Evolutionary conservation across 352 stramenopile genomes (phyloP).

Genomic region (Bremia lactucae): DNA sequence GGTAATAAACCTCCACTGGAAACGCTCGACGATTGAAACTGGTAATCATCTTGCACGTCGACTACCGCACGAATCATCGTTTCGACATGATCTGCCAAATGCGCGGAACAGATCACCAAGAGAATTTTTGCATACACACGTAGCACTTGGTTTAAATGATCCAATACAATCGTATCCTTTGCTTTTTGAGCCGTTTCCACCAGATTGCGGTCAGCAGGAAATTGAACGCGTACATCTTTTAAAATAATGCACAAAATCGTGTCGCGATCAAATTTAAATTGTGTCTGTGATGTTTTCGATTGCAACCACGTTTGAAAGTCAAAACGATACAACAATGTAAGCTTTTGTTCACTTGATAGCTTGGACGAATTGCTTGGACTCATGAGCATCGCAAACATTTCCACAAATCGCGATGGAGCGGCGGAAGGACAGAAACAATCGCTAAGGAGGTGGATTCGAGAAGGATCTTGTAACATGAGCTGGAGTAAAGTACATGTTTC

Average conservation of each 20-base stretch:
- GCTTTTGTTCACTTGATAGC: slow-evolving; percentile 59
- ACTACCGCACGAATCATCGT: slow-evolving; percentile 73
- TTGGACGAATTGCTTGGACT: slow-evolving; percentile 56
- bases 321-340: slow-evolving; percentile 60
- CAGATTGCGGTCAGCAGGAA: slow-evolving; percentile 34
- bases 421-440: slow-evolving; percentile 76
- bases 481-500: slow-evolving; percentile 74
- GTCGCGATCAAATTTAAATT: slow-evolving; percentile 80
- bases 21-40: slow-evolving; percentile 32
- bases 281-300: slow-evolving; percentile 27
- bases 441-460: slow-evolving; percentile 63
- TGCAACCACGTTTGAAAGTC: slow-evolving; percentile 71
- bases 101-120: slow-evolving; percentile 45
- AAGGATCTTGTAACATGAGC: slow-evolving; percentile 79
- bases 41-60: slow-evolving; percentile 73
- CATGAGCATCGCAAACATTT: slow-evolving; percentile 85
- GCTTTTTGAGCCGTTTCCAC: slow-evolving; percentile 3
- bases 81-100: slow-evolving; percentile 73
- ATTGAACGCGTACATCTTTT: slow-evolving; percentile 49
- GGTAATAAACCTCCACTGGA: slow-evolving; percentile 6
- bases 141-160: slow-evolving; percentile 41
- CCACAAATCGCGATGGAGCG: slow-evolving; percentile 63
- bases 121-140: slow-evolving; percentile 63
- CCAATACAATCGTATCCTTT: slow-evolving; percentile 11
- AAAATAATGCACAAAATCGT: slow-evolving; percentile 73